Percentiles rank a stretch among this genome's conserved stretches.
Conservation (phyloP, 495 filamentous ascomycete genomes). For the Penicillium simplicissimum region DNA sequence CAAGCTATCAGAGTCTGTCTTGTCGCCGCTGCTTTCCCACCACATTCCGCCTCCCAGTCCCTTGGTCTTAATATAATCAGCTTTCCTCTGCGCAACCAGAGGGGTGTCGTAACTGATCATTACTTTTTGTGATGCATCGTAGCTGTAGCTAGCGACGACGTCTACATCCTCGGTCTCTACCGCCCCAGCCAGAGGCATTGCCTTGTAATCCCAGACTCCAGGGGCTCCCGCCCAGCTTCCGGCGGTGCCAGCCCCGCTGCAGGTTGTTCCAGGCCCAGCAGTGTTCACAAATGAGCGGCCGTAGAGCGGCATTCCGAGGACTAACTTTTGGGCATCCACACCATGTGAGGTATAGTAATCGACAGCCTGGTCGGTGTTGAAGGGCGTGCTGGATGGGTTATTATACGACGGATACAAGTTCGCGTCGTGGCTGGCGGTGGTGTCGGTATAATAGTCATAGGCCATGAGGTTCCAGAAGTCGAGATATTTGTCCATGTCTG, state of each 20-base stretch:
- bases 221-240: slow-evolving; percentile 65
- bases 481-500: slow-evolving; percentile 62
- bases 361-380: slow-evolving; percentile 63
- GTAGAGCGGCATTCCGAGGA: slow-evolving; percentile 84
- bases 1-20: slow-evolving; percentile 54
- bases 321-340: slow-evolving; percentile 65
- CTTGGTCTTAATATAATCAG: slow-evolving; percentile 58
- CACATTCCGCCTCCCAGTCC: slow-evolving; percentile 82
- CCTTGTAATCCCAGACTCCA: slow-evolving; percentile 79
- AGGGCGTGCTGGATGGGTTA: slow-evolving; percentile 62
- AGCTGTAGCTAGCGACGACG: slow-evolving; percentile 70
- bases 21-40: slow-evolving; percentile 85
- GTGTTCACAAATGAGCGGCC: slow-evolving; percentile 77
- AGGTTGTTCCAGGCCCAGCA: slow-evolving; percentile 66
- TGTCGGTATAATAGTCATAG: slow-evolving; percentile 72
- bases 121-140: slow-evolving; percentile 54
- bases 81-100: slow-evolving; percentile 59
- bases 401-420: too few relatives aligned
- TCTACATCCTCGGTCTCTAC: too few relatives aligned
- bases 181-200: slow-evolving; percentile 45
- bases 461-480: slow-evolving; percentile 78
- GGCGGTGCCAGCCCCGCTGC: slow-evolving; percentile 63
- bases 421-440: slow-evolving; percentile 67
- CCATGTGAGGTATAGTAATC: slow-evolving; percentile 62
- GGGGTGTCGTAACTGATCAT: slow-evolving; percentile 76